Evolutionary conservation across 1,284 basidiomycete genomes (phyloP), one percentile per base, ranked within the genome.

Genomic region (Ustilago xerochloae): DNA sequence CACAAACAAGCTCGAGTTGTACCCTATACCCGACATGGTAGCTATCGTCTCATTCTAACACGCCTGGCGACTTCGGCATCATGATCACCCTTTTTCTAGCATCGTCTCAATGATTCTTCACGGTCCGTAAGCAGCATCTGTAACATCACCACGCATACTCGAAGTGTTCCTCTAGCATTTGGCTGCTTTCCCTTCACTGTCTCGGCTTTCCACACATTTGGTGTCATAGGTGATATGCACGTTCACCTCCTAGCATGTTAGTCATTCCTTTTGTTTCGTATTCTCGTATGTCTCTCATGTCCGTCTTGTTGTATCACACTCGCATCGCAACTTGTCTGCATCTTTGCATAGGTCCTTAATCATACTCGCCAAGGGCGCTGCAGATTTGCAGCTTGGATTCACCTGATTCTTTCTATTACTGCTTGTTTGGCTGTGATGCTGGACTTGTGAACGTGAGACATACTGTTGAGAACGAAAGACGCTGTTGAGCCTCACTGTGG

Each of bases 361-460:
- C 46, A 69, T 69, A 69, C 66, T 69, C 66, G 60, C 32, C 47
- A 29, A 55, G 66, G 60, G 51, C 60, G 66, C 60, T 63, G 66
- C 60, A 53, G 45, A n/a, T 24, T 24, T 69, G 60, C 66, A 69
- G 63, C 57, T 46, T 35, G 64, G 48, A 51, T 67, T 62, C n/a
- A 10, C n/a, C 36, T 33, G 15, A 30, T 46, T 7, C 10, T 28
- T 8, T 9, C 6, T 15, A 12, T 30, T 29, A 38, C 18, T 48
- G 41, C 8, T 12, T 13, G 13, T 8, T 20, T 43, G 20, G 6
- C 22, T 24, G 18, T 41, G 38, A 41, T 20, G n/a, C n/a, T n/a
- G n/a, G n/a, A n/a, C n/a, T n/a, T n/a, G n/a, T n/a, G n/a, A n/a
- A n/a, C n/a, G n/a, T n/a, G n/a, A n/a, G n/a, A n/a, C n/a, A n/a